These are phyloP conservation scores for Azolla pinnata DNA, from an alignment of 75 land plant species.

Conservation along the genomic window DNA sequence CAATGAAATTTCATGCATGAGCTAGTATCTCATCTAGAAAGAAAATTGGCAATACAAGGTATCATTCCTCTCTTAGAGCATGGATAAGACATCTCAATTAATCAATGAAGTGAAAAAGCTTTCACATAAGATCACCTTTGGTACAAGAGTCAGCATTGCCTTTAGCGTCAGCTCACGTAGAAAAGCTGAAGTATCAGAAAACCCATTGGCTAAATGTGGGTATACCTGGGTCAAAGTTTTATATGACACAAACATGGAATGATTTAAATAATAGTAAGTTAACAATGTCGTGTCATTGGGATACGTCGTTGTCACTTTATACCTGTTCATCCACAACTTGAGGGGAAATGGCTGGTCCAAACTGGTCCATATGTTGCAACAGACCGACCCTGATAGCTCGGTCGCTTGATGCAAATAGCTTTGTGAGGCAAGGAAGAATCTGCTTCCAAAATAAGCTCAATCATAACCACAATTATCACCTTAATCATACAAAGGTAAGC, in stretches of 20 bases:
- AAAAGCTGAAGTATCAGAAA: constrained; percentile 89
- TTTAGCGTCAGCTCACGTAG: constrained; percentile 94
- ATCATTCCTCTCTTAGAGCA: too few species aligned
- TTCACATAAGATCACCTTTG: constrained; percentile 72
- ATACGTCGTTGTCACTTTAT: too few species aligned
- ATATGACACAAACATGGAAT: too few species aligned
- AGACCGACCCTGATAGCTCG: constrained; percentile 83
- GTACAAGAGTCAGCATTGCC: constrained; percentile 88
- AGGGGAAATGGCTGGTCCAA: constrained; percentile 72
- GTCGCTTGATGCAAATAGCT: constrained; percentile 94
- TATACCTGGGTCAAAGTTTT: too few species aligned
- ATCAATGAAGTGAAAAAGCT: too few species aligned
- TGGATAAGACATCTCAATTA: too few species aligned
- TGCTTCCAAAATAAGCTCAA: constrained; percentile 15
- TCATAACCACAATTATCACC: not conserved
- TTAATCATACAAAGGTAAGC: not conserved
- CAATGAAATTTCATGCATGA: too few species aligned
- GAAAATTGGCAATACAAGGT: too few species aligned
- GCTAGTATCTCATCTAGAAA: too few species aligned
- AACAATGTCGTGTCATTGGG: too few species aligned
- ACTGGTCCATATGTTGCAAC: constrained; percentile 91
- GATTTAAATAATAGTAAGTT: too few species aligned
- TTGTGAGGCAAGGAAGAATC: constrained; percentile 89
- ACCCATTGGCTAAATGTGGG: constrained; percentile 90
- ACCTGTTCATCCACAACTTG: constrained; percentile 99